phyloP scores from a whole-genome alignment of 148 eudicot species.

The Mesembryanthemum crystallinum region DNA sequence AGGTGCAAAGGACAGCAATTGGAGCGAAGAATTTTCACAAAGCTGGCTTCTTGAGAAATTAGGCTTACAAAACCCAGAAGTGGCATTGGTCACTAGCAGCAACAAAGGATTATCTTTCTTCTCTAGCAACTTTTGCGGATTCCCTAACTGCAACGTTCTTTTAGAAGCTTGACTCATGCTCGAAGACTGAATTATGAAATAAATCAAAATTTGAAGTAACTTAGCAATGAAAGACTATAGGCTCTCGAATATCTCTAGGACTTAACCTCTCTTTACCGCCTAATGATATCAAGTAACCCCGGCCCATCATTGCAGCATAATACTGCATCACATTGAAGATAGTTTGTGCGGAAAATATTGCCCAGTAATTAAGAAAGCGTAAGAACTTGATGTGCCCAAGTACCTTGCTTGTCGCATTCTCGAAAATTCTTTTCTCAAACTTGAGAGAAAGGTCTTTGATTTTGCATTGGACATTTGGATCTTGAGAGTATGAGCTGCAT shows the following conservation, averaged over 20 bases:
- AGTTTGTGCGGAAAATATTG: no score
- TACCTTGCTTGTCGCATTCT: conserved; percentile 25
- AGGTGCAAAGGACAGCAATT: no score
- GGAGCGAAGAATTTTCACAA: not conserved
- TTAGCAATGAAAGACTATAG: no score
- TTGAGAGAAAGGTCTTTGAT: conserved; percentile 1
- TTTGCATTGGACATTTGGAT: not conserved
- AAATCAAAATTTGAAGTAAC: not conserved
- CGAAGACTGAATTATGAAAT: conserved; percentile 8
- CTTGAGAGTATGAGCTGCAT: not conserved
- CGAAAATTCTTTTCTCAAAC: conserved; percentile 13
- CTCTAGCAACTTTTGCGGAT: not conserved
- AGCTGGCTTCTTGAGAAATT: not conserved
- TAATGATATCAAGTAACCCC: no score
- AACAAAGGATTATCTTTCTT: no score
- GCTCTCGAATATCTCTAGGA: no score
- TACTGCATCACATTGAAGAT: no score
- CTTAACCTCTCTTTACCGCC: no score
- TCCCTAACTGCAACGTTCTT: conserved; percentile 3
- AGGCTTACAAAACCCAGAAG: not conserved
- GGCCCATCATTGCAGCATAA: no score
- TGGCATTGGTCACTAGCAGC: not conserved
- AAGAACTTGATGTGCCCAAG: not conserved
- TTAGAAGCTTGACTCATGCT: conserved; percentile 1
- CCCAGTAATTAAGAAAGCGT: no score